These are phyloP conservation scores for Picochlorum sp. DNA, from an alignment of 139 green algal genomes.

Conservation along the genomic window DNA sequence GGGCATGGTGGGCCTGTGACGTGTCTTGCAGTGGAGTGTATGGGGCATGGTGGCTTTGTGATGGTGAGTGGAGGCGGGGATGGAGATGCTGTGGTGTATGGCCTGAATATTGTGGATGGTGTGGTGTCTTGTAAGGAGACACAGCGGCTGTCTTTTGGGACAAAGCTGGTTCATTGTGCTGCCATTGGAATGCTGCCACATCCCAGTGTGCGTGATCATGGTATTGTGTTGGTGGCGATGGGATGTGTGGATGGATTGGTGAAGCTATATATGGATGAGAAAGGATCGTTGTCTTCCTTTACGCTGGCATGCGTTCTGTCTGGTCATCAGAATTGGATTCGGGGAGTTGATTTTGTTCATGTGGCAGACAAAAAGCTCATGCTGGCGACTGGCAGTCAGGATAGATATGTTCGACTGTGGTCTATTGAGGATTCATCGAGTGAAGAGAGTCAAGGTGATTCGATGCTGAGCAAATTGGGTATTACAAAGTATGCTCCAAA, in stretches of 20 bases:
- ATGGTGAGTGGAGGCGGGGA: slow-evolving; percentile 9
- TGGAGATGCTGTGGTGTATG: slow-evolving; percentile 27
- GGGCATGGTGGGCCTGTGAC: not conserved
- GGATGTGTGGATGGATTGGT: slow-evolving; percentile 63
- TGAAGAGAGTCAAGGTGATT: not conserved
- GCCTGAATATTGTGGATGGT: not conserved
- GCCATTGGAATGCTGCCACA: slow-evolving; percentile 33
- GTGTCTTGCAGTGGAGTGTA: slow-evolving; percentile 16
- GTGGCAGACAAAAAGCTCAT: slow-evolving; percentile 40
- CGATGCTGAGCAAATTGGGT: not conserved
- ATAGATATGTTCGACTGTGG: slow-evolving; percentile 69
- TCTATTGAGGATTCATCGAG: slow-evolving; percentile 14
- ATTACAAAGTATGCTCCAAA: slow-evolving; percentile 1
- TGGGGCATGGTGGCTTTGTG: too few relatives aligned
- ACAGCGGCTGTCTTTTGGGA: slow-evolving; percentile 22
- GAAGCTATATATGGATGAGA: slow-evolving; percentile 41
- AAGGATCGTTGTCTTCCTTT: slow-evolving; percentile 24
- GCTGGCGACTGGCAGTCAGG: slow-evolving; percentile 81
- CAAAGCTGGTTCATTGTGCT: slow-evolving; percentile 48
- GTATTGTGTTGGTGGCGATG: slow-evolving; percentile 58
- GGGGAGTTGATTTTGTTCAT: slow-evolving; percentile 55
- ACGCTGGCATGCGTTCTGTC: slow-evolving; percentile 36
- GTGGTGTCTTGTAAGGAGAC: slow-evolving; percentile 5
- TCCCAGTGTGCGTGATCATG: slow-evolving; percentile 19
- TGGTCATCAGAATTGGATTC: slow-evolving; percentile 82